Base-by-base conservation (phyloP, 148 eudicot genomes). In the Mesembryanthemum crystallinum region DNA sequence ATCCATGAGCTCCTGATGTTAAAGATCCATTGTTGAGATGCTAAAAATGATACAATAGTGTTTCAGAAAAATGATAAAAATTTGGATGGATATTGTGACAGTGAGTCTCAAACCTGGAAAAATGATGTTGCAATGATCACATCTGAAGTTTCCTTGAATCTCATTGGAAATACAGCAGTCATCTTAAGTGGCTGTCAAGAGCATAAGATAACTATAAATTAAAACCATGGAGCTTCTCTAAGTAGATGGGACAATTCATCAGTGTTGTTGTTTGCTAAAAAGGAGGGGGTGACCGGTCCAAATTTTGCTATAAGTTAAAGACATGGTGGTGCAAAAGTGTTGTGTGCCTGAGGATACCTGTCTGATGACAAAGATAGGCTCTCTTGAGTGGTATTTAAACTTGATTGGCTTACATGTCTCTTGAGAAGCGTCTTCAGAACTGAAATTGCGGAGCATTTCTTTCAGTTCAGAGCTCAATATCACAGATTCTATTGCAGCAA, bases 91-190 rank as follows among this genome's bases (percentile, higher is more conserved):
- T 69, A 18, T 45, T 68, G 30, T 72, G n/a, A n/a, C n/a, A n/a
- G n/a, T n/a, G 59, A 43, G 66, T 47, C 64, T 79, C 78, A 62
- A 69, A 94, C 98, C 98, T 95, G 96, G 84, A 95, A 88, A 86
- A 95, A 92, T 69, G 94, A 86, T 80, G 92, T 89, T 49, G 98
- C 97, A 61, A 95, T 92, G 51, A 85, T 74, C 76, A 89, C 89
- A 64, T 95, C 98, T 60, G 92, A 74, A 23, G 88, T 63, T 71
- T 92, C 99, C 78, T 89, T 92, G 74, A 95, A 92, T 54, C 92
- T 89, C 91, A 96, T 91, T 10, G 99, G 99, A 74, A 91, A 96
- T 47, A 92, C 81, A 69, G 87, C 84, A 11, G 83, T 91, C 42
- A 87, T 78, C 80, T 89, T 96, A 68, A 75, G 72, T 78, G 86